Base-by-base conservation (phyloP, 1,139 yeast genomes). In the Eremothecium coryli region DNA sequence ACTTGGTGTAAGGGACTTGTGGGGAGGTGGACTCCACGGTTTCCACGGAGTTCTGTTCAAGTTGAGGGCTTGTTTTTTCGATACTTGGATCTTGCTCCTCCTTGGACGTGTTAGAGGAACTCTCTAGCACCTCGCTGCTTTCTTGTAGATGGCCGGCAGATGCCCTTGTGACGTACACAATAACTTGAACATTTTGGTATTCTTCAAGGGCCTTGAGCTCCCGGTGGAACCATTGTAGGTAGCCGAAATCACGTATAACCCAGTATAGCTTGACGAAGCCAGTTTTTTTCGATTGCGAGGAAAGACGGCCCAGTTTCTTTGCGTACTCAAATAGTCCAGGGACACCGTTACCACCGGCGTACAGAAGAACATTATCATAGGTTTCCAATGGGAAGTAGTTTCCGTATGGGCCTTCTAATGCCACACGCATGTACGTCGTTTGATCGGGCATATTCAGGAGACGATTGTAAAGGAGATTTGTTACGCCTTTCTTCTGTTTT, bases 261-360 rank as follows among this genome's bases (percentile, higher is more conserved):
- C 78, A 73, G 52, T 68, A 63, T 18, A 73, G 51, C 50, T 68
- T 68, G 34, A 69, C 51, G 28, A 48, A 46, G 13, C 36, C 36
- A 36, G 32, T 44, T n/a, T n/a, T n/a, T 39, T 38, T 52, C 36
- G 37, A 35, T 13, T 26, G 27, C 4, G 17, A 22, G 5, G 12
- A 20, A 9, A 13, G 27, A 24, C 39, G 32, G 3, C 48, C 46
- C 11, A 57, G 42, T 23, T 52, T 52, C 30, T 49, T 29, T 18
- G 59, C 61, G 36, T 61, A 58, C 18, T 56, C 50, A 38, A 49
- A 58, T 17, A 58, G 57, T 36, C 79, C 77, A 10, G 93, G 80
- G 43, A 82, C 68, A 50, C 93, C 93, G 40, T 78, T 76, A 39
- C 88, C 86, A 43, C 85, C 79, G 1, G 78, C 74, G 37, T 78